Conservation (phyloP, 371 early-diverging fungal genomes). For the Quaeritorhiza haematococci region DNA sequence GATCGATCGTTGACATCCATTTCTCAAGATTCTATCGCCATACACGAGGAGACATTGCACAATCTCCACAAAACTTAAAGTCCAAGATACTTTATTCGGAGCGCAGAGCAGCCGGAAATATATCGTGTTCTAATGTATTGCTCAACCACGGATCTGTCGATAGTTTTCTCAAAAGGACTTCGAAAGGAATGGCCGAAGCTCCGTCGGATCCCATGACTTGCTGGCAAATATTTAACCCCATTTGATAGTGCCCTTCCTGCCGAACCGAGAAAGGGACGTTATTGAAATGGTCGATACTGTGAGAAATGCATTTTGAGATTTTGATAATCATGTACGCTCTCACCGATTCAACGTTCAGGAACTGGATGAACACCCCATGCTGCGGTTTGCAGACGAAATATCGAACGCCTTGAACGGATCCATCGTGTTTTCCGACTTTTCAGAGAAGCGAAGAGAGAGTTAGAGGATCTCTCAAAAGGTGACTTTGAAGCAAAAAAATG, state of each 20-base stretch:
- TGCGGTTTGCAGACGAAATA: conserved; percentile 72
- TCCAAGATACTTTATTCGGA: too few relatives aligned
- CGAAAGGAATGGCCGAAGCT: too few relatives aligned
- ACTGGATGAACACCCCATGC: conserved; percentile 69
- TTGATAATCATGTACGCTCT: too few relatives aligned
- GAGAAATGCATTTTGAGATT: too few relatives aligned
- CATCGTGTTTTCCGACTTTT: conserved; percentile 69
- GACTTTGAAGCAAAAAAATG: too few relatives aligned
- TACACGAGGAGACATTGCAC: too few relatives aligned
- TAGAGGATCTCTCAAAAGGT: not conserved
- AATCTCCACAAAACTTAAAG: too few relatives aligned
- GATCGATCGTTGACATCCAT: not conserved
- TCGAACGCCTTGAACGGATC: conserved; percentile 65
- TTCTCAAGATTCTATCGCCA: not conserved
- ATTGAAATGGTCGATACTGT: conserved; percentile 3
- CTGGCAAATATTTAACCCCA: too few relatives aligned
- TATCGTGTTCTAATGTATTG: too few relatives aligned
- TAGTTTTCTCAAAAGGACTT: not conserved
- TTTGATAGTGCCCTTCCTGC: not conserved
- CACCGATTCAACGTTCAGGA: conserved; percentile 7
- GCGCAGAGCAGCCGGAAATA: too few relatives aligned
- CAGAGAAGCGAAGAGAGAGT: not conserved
- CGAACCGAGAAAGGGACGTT: conserved; percentile 2
- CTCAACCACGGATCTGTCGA: too few relatives aligned
- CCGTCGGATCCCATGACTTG: too few relatives aligned